Base-by-base conservation (phyloP, 2,329 filamentous ascomycete species). In the Cadophora luteo-olivacea region DNA sequence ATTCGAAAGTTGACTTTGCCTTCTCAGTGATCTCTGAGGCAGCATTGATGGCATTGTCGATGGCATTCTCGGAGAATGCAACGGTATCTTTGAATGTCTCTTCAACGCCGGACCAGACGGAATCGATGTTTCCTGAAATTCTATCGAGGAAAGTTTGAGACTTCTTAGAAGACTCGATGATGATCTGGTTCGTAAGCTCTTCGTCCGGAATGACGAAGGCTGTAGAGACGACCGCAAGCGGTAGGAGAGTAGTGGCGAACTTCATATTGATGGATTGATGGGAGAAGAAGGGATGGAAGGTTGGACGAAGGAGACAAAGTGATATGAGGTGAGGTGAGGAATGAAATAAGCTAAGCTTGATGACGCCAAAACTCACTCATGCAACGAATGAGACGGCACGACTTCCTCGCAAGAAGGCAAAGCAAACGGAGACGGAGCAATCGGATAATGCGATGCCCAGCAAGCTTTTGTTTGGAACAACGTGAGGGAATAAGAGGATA, bases 151-250 rank as follows among this genome's bases (percentile, higher is more conserved):
- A 75, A 29, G 74, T 71, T 60, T 74, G 72, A n/a, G 74, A 68
- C 24, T 71, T 58, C 41, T 72, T 71, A 24, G 81, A 73, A 68
- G 78, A 74, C 70, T 82, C 78, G 61, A 82, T 74, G 52, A 78
- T 72, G 57, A 84, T 69, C 49, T 82, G 77, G 54, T 80, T 78
- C 69, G 85, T 80, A 24, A 85, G 78, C 65, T 83, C 75, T 70
- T 85, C 80, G 60, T 85, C 81, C 19, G 85, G 84, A 61, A 88
- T 79, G 68, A 87, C 84, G 64, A 87, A 82, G 32, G 85, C 85
- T 64, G 84, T 79, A 70, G 81, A 78, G 61, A 85, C 71, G 36
- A 84, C 83, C 73, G 83, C 82, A 61, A 87, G 78, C 67, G 84
- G 82, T 69, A 87, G 75, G 55, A 86, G 72, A 60, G 79, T 78